Conservation (phyloP, 2,329 filamentous ascomycete genomes). For the Endoconidiophora laricicola region DNA sequence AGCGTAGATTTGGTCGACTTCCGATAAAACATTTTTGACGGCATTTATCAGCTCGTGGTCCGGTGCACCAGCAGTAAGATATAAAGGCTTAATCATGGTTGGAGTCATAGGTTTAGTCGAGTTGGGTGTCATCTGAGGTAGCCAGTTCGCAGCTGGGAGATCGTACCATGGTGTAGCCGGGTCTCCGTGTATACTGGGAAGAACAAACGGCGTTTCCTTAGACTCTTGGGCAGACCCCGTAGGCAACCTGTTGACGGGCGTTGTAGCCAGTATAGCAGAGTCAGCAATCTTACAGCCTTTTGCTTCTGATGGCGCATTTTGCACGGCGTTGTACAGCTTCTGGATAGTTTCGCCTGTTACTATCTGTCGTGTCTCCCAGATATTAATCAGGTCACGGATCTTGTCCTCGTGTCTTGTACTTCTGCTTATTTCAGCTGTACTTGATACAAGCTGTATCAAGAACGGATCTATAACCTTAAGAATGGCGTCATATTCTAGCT, state of each 20-base stretch:
- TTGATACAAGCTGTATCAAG: conserved; percentile 44
- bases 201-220: conserved; percentile 46
- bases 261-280: conserved; percentile 14
- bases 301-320: conserved; percentile 20
- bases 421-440: conserved; percentile 39
- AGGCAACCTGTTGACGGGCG: conserved; percentile 13
- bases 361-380: conserved; percentile 56
- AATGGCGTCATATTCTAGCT: conserved; percentile 26
- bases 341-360: conserved; percentile 37
- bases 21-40: conserved; percentile 52
- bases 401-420: conserved; percentile 51
- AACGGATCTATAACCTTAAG: conserved; percentile 38
- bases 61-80: conserved; percentile 51
- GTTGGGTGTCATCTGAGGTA: conserved; percentile 62
- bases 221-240: conserved; percentile 22
- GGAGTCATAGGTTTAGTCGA: conserved; percentile 59
- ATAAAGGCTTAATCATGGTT: conserved; percentile 52
- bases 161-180: conserved; percentile 60
- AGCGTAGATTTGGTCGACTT: conserved; percentile 50
- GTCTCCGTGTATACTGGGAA: conserved; percentile 68
- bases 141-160: conserved; percentile 63
- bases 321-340: conserved; percentile 42
- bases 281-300: no score
- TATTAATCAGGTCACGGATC: conserved; percentile 42
- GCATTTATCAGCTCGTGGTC: conserved; percentile 47